Evolutionary conservation across 2,329 filamentous ascomycete species (phyloP).

Genomic region (Ilyonectria destructans): DNA sequence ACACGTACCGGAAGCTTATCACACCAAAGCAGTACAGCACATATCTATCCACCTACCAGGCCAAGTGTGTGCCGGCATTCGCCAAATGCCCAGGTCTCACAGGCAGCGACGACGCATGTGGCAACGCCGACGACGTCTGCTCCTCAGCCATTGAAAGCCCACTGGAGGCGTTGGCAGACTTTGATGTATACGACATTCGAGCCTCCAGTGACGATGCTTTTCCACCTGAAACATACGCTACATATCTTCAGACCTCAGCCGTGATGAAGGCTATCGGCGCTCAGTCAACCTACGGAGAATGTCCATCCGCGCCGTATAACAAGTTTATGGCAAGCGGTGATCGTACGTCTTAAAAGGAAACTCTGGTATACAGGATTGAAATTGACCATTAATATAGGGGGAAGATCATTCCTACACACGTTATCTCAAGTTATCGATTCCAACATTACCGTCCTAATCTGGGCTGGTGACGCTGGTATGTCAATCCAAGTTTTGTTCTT

Average conservation of each 20-base stretch:
- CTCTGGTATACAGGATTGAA: not conserved
- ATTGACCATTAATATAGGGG: not conserved
- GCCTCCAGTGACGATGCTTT: conserved; percentile 39
- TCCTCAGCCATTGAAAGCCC: conserved; percentile 44
- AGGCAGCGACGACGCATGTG: conserved; percentile 48
- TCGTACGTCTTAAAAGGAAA: not conserved
- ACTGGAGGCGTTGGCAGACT: conserved; percentile 49
- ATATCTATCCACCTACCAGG: conserved; percentile 51
- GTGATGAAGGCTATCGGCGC: conserved; percentile 45
- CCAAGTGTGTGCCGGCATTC: conserved; percentile 40
- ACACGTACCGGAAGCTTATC: conserved; percentile 52
- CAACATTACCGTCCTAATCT: conserved; percentile 65
- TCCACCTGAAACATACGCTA: conserved; percentile 43
- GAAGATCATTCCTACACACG: conserved; percentile 59
- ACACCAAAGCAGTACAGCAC: conserved; percentile 30
- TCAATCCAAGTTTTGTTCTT: not conserved
- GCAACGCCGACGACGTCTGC: conserved; percentile 46
- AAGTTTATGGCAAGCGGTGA: conserved; percentile 31
- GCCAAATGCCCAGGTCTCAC: conserved; percentile 40
- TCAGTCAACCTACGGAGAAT: conserved; percentile 40
- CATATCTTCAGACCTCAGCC: conserved; percentile 41
- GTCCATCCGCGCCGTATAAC: conserved; percentile 39
- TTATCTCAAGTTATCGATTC: conserved; percentile 63
- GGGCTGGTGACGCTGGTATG: conserved; percentile 68
- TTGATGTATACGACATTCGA: conserved; percentile 66